Evolutionary conservation across 192 early-diverging fungal species (phyloP).

Genomic region (Kappamyces sp.): DNA sequence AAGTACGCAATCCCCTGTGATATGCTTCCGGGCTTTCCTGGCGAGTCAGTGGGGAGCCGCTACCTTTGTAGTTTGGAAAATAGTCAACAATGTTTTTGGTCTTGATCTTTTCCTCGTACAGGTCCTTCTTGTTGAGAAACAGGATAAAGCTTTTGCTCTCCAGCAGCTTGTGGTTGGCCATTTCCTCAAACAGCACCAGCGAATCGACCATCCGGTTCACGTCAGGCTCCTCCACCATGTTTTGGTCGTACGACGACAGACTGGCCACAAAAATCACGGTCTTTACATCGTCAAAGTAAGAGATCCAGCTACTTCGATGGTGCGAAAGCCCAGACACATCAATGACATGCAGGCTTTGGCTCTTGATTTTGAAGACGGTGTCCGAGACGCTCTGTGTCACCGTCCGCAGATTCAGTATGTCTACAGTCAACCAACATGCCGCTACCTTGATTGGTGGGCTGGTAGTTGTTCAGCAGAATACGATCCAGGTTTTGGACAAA

Average conservation of each 20-base stretch:
- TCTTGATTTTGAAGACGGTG: conserved; percentile 1
- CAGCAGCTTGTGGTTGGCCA: conserved; percentile 11
- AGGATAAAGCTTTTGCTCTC: conserved; percentile 14
- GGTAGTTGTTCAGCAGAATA: not conserved
- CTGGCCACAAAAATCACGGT: conserved; percentile 38
- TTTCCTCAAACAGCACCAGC: conserved; percentile 15
- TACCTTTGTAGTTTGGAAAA: conserved; percentile 25
- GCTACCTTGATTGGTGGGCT: not conserved
- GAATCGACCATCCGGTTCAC: conserved; percentile 30
- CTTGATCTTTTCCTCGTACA: conserved; percentile 22
- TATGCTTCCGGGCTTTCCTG: conserved; percentile 9
- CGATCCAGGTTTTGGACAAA: not conserved
- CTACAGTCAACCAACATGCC: not conserved
- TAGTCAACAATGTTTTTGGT: conserved; percentile 17
- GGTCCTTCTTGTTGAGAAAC: conserved; percentile 27
- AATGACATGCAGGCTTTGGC: not conserved
- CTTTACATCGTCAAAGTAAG: conserved; percentile 19
- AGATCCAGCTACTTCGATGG: conserved; percentile 15
- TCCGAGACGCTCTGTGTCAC: conserved; percentile 3
- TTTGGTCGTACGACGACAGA: conserved; percentile 35
- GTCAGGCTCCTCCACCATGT: conserved; percentile 35
- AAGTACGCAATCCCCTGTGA: conserved; percentile 14
- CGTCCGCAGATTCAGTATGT: conserved; percentile 7
- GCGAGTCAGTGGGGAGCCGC: not conserved
- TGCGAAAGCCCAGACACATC: conserved; percentile 11